A percentile compares a stretch with the other conserved stretches of the same genome.
Conservation (phyloP, 805 yeast species). For the Ogataea saltuana region DNA sequence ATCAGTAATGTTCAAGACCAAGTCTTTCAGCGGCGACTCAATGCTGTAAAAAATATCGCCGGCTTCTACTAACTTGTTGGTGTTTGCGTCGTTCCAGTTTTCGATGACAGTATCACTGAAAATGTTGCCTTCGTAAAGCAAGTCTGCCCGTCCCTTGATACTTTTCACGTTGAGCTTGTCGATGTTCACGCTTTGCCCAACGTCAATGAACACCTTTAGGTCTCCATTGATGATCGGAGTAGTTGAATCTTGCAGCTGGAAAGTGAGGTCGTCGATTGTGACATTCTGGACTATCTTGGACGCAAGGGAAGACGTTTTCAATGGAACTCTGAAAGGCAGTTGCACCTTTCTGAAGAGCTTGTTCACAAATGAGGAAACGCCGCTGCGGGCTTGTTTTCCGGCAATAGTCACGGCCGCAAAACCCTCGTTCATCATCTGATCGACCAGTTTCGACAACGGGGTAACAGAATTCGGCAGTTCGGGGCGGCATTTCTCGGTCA, state of each 20-base stretch:
- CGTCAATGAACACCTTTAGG: slow-evolving; percentile 33
- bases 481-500: slow-evolving; percentile 16
- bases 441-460: slow-evolving; percentile 22
- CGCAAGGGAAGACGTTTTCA: slow-evolving; percentile 16
- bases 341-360: slow-evolving; percentile 16
- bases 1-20: slow-evolving; percentile 45
- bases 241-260: slow-evolving; percentile 37
- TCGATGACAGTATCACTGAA: slow-evolving; percentile 47
- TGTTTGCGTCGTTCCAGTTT: slow-evolving; percentile 48
- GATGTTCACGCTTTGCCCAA: slow-evolving; percentile 13
- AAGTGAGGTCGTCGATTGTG: slow-evolving; percentile 38
- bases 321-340: slow-evolving; percentile 21
- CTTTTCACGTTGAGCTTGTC: slow-evolving; percentile 30
- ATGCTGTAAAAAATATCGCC: slow-evolving; percentile 35
- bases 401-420: slow-evolving; percentile 12
- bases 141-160: slow-evolving; percentile 43
- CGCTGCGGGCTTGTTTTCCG: slow-evolving; percentile 13
- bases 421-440: slow-evolving; percentile 11
- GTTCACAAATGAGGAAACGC: slow-evolving; percentile 12
- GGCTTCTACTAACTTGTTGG: slow-evolving; percentile 28
- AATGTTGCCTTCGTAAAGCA: slow-evolving; percentile 40
- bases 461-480: slow-evolving; percentile 9
- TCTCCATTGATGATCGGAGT: slow-evolving; percentile 42
- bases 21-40: slow-evolving; percentile 41
- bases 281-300: slow-evolving; percentile 36